phyloP scores from a whole-genome alignment of 108 stramenopile species.

The Thalassiosira profunda region DNA sequence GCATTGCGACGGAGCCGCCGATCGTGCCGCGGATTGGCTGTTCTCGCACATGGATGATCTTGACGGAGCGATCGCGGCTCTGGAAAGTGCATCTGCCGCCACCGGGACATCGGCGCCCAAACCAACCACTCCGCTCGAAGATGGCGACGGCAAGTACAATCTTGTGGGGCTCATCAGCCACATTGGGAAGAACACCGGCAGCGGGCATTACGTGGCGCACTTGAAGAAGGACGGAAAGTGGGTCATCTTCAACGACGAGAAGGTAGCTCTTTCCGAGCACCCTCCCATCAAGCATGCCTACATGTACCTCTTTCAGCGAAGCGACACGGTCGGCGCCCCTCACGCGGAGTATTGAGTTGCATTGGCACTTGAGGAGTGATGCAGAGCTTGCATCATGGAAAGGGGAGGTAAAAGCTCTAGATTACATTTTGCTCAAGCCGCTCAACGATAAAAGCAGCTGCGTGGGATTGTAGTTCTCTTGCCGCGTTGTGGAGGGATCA shows the following conservation, averaged over 20 bases:
- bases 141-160: constrained; percentile 91
- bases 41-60: constrained; percentile 96
- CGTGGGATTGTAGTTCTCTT: constrained; percentile 64
- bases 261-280: constrained; percentile 89
- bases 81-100: constrained; percentile 42
- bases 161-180: constrained; percentile 96
- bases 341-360: constrained; percentile 38
- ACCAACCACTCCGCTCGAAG: constrained; percentile 60
- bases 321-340: constrained; percentile 50
- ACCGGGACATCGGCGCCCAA: constrained; percentile 12
- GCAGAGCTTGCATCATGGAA: background rate
- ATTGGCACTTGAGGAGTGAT: background rate
- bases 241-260: constrained; percentile 99
- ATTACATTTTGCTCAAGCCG: constrained; percentile 45
- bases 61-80: constrained; percentile 86
- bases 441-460: constrained; percentile 59
- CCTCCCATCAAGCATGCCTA: constrained; percentile 93
- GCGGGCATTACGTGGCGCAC: constrained; percentile 99
- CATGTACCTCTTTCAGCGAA: constrained; percentile 90
- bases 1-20: constrained; percentile 82
- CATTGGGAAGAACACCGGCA: constrained; percentile 97
- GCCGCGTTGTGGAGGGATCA: constrained; percentile 67
- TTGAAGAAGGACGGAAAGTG: constrained; percentile 94
- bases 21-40: constrained; percentile 98
- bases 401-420: no score